phyloP scores from a whole-genome alignment of 192 early-diverging fungal species.

The Coemansia sp. region DNA sequence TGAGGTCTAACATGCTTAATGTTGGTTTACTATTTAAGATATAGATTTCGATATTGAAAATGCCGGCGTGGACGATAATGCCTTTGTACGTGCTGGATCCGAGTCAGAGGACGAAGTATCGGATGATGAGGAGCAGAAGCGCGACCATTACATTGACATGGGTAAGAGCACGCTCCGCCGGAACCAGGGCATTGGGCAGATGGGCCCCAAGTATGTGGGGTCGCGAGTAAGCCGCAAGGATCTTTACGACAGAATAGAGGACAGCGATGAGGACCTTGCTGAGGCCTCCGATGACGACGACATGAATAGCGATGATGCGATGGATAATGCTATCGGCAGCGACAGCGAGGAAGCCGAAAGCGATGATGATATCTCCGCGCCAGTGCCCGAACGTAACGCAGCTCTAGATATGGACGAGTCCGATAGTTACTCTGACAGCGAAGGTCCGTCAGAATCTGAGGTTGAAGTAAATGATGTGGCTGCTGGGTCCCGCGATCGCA shows the following conservation, averaged over 20 bases:
- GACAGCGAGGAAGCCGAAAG: constrained; percentile 26
- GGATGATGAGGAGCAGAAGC: constrained; percentile 53
- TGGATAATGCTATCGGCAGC: constrained; percentile 34
- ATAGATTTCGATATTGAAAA: constrained; percentile 75
- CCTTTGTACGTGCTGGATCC: constrained; percentile 39
- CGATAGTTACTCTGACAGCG: constrained; percentile 11
- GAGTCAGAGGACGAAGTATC: constrained; percentile 53
- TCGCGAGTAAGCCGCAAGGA: constrained; percentile 66
- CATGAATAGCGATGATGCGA: constrained; percentile 35
- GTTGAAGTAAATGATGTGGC: constrained; percentile 22
- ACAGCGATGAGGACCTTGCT: constrained; percentile 31
- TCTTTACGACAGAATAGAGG: constrained; percentile 56
- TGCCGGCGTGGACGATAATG: constrained; percentile 53
- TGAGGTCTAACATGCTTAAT: background rate
- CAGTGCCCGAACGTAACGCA: background rate
- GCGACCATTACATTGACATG: constrained; percentile 69
- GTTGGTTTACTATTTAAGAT: background rate
- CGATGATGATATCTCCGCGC: constrained; percentile 9
- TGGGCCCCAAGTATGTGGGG: constrained; percentile 74
- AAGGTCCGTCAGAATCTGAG: constrained; percentile 30
- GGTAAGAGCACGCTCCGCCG: constrained; percentile 69
- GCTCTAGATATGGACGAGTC: constrained; percentile 8
- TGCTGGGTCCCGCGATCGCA: constrained; percentile 41
- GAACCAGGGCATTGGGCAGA: constrained; percentile 60
- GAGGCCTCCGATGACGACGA: constrained; percentile 17